Evolutionary conservation across 2,329 filamentous ascomycete genomes (phyloP).

Genomic region (Trichoderma brevicompactum): DNA sequence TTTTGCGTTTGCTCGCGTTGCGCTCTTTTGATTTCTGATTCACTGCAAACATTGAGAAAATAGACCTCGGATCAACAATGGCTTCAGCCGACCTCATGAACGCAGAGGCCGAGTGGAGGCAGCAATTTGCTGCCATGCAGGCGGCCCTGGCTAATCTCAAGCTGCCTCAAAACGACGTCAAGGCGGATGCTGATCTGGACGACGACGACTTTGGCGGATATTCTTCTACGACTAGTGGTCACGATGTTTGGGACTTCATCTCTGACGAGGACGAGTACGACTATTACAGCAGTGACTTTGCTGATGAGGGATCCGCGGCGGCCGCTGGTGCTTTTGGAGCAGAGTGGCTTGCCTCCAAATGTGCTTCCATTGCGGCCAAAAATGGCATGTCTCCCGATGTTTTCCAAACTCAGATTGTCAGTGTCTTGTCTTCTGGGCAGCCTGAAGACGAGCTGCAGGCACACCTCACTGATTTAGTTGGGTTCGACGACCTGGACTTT

Average conservation of each 20-base stretch:
- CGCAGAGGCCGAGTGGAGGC: constrained; percentile 73
- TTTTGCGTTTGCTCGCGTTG: background rate
- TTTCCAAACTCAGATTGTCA: constrained; percentile 77
- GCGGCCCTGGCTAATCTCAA: constrained; percentile 76
- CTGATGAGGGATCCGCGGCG: constrained; percentile 43
- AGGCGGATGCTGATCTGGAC: constrained; percentile 56
- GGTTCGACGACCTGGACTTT: constrained; percentile 91
- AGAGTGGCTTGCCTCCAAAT: constrained; percentile 74
- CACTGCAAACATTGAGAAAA: background rate
- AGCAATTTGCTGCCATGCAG: constrained; percentile 84
- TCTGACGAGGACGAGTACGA: constrained; percentile 70
- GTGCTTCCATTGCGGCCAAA: constrained; percentile 66
- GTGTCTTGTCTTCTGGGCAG: constrained; percentile 68
- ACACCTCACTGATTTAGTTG: constrained; percentile 83
- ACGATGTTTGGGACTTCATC: constrained; percentile 93
- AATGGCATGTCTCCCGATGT: constrained; percentile 69
- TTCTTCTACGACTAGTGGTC: constrained; percentile 64
- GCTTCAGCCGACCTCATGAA: constrained; percentile 43
- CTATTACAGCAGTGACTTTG: constrained; percentile 66
- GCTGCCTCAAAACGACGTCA: constrained; percentile 46
- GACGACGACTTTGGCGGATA: constrained; percentile 66
- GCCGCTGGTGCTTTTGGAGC: constrained; percentile 54
- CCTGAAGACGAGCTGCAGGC: constrained; percentile 90
- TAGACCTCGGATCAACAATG: constrained; percentile 35
- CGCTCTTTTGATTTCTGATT: background rate